A percentile compares a stretch with the other conserved stretches of the same genome.
Evolutionary conservation across 2,329 filamentous ascomycete genomes (phyloP).

Genomic region (Diplodia intermedia): DNA sequence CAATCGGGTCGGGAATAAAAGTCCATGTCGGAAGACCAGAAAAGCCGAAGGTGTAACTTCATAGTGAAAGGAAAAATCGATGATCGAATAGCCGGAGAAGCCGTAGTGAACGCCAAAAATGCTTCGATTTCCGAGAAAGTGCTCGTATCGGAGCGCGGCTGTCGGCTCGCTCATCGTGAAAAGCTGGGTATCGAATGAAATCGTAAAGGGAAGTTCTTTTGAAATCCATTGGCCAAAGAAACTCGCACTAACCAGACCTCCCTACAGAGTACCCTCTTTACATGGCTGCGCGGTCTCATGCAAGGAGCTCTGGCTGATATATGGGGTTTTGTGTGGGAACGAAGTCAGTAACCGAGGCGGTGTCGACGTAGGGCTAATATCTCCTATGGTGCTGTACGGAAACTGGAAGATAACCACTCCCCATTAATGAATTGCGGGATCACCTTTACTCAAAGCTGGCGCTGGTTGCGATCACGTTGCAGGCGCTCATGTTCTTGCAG

Average conservation of each 20-base stretch:
- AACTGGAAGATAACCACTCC: not conserved
- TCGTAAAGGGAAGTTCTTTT: not conserved
- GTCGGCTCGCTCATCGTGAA: not conserved
- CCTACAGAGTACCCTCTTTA: not conserved
- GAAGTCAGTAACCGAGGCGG: not conserved
- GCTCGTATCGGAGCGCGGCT: too few species aligned
- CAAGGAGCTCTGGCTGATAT: not conserved
- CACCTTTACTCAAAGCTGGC: not conserved
- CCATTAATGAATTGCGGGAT: not conserved
- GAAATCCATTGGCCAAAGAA: not conserved
- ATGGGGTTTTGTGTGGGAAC: not conserved
- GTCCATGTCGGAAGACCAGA: not conserved
- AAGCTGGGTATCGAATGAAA: not conserved
- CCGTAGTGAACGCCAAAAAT: not conserved
- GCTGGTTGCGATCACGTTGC: not conserved
- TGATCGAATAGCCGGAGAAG: not conserved
- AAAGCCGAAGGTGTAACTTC: not conserved
- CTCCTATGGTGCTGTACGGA: not conserved
- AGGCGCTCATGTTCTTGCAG: not conserved
- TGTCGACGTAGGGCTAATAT: not conserved
- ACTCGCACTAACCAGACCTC: not conserved
- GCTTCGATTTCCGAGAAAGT: not conserved
- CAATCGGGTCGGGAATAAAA: not conserved
- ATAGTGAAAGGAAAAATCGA: not conserved
- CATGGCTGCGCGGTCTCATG: not conserved